phyloP scores from a whole-genome alignment of 2,329 filamentous ascomycete species.

The Colletotrichum sp. region DNA sequence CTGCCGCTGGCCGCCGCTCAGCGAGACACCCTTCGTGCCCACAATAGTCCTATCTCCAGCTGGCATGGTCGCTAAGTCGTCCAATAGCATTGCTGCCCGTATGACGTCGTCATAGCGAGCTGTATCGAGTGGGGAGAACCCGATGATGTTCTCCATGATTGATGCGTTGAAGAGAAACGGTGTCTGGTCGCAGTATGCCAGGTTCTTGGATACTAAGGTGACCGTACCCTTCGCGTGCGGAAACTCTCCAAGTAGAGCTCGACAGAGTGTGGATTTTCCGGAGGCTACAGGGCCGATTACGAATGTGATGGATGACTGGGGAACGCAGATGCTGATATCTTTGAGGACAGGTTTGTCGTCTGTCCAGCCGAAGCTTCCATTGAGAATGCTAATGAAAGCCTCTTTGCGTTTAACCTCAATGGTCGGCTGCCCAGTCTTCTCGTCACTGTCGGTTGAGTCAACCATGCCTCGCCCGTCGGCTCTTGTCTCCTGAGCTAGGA shows the following conservation, averaged over 20 bases:
- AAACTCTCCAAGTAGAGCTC: conserved; percentile 36
- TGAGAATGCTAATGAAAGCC: neutral
- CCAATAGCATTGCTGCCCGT: conserved; percentile 31
- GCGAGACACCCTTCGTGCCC: conserved; percentile 41
- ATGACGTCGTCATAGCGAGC: conserved; percentile 37
- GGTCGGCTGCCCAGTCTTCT: neutral
- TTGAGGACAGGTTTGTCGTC: conserved; percentile 20
- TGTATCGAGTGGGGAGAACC: conserved; percentile 31
- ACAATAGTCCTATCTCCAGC: conserved; percentile 40
- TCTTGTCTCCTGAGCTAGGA: neutral
- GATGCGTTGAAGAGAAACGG: conserved; percentile 36
- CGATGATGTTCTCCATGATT: conserved; percentile 40
- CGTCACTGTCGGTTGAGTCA: neutral
- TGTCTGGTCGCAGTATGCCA: conserved; percentile 35
- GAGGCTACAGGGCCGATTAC: conserved; percentile 41
- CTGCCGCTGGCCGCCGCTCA: conserved; percentile 45
- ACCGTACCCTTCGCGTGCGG: conserved; percentile 20
- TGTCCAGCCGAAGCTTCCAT: conserved; percentile 28
- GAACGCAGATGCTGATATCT: conserved; percentile 23
- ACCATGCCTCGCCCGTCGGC: neutral
- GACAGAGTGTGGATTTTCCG: conserved; percentile 41
- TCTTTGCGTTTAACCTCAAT: neutral
- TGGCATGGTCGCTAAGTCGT: conserved; percentile 33
- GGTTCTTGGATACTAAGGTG: neutral
- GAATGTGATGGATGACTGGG: conserved; percentile 29